Evolutionary conservation across 2,329 filamentous ascomycete species (phyloP).

Genomic region (Colletotrichum sp.): DNA sequence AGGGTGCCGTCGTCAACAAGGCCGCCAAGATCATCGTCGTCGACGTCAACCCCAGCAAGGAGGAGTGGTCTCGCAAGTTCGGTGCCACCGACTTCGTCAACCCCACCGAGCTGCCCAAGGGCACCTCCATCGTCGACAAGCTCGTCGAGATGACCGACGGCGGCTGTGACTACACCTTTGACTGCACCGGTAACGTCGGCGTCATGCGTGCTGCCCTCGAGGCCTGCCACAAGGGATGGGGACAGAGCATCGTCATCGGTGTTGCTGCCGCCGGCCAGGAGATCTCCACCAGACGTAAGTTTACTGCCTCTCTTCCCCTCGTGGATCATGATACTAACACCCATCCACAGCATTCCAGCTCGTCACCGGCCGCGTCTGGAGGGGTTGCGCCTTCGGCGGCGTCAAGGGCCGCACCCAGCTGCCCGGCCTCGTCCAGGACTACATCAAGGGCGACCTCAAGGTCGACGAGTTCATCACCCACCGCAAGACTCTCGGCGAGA

Average conservation of each 20-base stretch:
- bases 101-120: slow-evolving; percentile 74
- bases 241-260: slow-evolving; percentile 96
- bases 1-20: slow-evolving; percentile 87
- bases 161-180: slow-evolving; percentile 98
- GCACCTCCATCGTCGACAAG: slow-evolving; percentile 87
- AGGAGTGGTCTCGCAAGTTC: slow-evolving; percentile 92
- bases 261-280: slow-evolving; percentile 96
- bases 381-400: slow-evolving; percentile 95
- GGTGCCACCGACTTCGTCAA: slow-evolving; percentile 98
- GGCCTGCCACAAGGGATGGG: slow-evolving; percentile 99
- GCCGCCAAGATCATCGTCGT: slow-evolving; percentile 78
- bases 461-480: slow-evolving; percentile 99
- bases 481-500: slow-evolving; percentile 79
- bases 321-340: not conserved
- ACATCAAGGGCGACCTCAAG: slow-evolving; percentile 88
- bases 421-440: slow-evolving; percentile 85
- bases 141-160: slow-evolving; percentile 98
- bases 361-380: slow-evolving; percentile 97
- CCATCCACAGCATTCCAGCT: slow-evolving; percentile 84
- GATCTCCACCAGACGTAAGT: slow-evolving; percentile 90
- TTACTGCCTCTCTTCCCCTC: not conserved
- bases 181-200: slow-evolving; percentile 96
- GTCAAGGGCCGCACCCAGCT: slow-evolving; percentile 98
- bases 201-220: slow-evolving; percentile 97
- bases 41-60: slow-evolving; percentile 84